A percentile compares a stretch with the other conserved stretches of the same genome.
These are phyloP conservation scores for Epichloe glyceriae DNA, from an alignment of 2,329 filamentous ascomycete species.

Conservation along the genomic window DNA sequence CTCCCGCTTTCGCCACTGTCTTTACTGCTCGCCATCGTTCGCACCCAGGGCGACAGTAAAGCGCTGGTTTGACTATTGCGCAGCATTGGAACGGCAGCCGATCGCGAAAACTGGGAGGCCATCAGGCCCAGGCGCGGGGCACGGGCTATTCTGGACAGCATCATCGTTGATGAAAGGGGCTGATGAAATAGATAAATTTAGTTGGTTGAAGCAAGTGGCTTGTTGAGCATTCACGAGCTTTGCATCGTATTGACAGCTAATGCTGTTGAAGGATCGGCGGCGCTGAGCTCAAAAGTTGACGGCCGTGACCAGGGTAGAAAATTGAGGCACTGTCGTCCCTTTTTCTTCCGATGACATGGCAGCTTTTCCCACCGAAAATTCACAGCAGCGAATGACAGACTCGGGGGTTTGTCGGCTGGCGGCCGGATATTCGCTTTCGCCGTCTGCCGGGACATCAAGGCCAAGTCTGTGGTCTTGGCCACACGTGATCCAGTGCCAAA, in stretches of 20 bases:
- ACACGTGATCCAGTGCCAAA: background rate
- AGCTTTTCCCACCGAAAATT: slow-evolving; percentile 1
- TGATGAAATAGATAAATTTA: background rate
- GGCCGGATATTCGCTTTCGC: slow-evolving; percentile 2
- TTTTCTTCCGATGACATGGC: slow-evolving; percentile 1
- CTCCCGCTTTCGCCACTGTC: slow-evolving; percentile 3
- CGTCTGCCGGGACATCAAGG: background rate
- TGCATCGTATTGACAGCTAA: slow-evolving; percentile 1
- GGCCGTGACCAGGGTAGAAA: background rate
- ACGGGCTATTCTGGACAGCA: slow-evolving; percentile 25
- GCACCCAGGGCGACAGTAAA: slow-evolving; percentile 15
- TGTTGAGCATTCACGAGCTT: background rate
- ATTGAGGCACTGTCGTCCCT: background rate
- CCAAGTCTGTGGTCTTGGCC: background rate
- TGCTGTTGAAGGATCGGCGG: background rate
- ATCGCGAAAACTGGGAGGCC: slow-evolving; percentile 16
- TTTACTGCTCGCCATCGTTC: slow-evolving; percentile 15
- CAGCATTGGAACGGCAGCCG: slow-evolving; percentile 13
- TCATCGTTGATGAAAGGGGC: slow-evolving; percentile 15
- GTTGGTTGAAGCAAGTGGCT: background rate
- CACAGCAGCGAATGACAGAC: background rate
- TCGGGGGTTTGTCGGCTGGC: background rate
- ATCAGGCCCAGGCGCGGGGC: slow-evolving; percentile 21
- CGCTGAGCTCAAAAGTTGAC: background rate
- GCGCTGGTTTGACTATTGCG: slow-evolving; percentile 13